A percentile compares a stretch with the other conserved stretches of the same genome.
Conservation (phyloP, 495 filamentous ascomycete species). For the Aspergillus incahuasiensis region DNA sequence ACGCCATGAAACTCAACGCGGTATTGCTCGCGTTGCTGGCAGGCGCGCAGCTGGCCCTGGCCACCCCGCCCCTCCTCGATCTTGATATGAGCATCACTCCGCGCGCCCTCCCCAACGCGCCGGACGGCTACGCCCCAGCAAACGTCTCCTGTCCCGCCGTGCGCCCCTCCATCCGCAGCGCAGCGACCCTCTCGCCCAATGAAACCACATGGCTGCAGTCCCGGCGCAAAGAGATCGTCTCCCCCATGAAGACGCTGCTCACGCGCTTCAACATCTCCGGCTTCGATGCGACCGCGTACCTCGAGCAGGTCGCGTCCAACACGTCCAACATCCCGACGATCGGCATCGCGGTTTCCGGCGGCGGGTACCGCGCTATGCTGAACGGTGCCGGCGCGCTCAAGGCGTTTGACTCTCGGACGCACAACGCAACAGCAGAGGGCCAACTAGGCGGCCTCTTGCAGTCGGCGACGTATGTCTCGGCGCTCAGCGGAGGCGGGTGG, state of each 20-base stretch:
- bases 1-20: no score
- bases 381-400: slow-evolving; percentile 84
- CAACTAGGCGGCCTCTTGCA: slow-evolving; percentile 84
- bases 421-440: slow-evolving; percentile 58
- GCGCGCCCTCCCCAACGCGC: slow-evolving; percentile 39
- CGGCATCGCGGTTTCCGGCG: slow-evolving; percentile 57
- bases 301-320: slow-evolving; percentile 41
- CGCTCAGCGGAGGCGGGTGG: slow-evolving; percentile 86
- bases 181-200: slow-evolving; percentile 54
- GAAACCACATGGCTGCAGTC: slow-evolving; percentile 65
- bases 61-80: neutral
- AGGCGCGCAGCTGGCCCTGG: no score
- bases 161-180: slow-evolving; percentile 51
- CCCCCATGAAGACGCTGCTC: slow-evolving; percentile 70
- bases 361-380: slow-evolving; percentile 81
- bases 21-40: no score
- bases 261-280: slow-evolving; percentile 64
- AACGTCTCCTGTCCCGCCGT: slow-evolving; percentile 37
- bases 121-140: slow-evolving; percentile 43
- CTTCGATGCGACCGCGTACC: slow-evolving; percentile 70
- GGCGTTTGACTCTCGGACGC: slow-evolving; percentile 76
- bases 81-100: neutral
- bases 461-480: slow-evolving; percentile 73
- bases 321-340: slow-evolving; percentile 56
- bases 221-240: slow-evolving; percentile 50